Conservation (phyloP, 768 basidiomycete species). For the Phlegmacium glaucopus region DNA sequence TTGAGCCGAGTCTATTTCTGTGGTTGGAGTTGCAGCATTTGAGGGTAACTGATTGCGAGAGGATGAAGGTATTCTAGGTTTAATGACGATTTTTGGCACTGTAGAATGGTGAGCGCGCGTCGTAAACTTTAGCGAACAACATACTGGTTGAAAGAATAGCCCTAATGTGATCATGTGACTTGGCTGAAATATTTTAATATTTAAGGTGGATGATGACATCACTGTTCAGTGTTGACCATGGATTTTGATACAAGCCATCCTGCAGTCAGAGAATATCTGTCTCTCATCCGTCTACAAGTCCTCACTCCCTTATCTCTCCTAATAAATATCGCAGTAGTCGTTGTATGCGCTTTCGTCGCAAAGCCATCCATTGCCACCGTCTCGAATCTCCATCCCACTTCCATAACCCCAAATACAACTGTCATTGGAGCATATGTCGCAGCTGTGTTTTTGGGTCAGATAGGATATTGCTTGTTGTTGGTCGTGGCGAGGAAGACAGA, state of each 20-base stretch:
- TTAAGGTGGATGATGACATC: too few relatives aligned
- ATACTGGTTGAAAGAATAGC: too few relatives aligned
- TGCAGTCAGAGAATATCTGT: slow-evolving; percentile 60
- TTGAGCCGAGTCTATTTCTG: slow-evolving; percentile 25
- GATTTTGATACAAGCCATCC: slow-evolving; percentile 59
- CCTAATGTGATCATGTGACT: too few relatives aligned
- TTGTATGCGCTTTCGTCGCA: slow-evolving; percentile 67
- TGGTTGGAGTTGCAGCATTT: slow-evolving; percentile 16
- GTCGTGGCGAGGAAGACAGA: slow-evolving; percentile 68
- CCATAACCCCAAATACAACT: slow-evolving; percentile 64
- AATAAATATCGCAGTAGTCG: slow-evolving; percentile 69
- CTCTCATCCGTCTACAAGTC: slow-evolving; percentile 78
- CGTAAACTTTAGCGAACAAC: too few relatives aligned
- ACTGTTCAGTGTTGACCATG: slow-evolving; percentile 31
- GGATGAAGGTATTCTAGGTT: slow-evolving; percentile 31
- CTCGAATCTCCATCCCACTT: slow-evolving; percentile 52
- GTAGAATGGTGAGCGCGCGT: slow-evolving; percentile 4
- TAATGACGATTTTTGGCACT: slow-evolving; percentile 49
- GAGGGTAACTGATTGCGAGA: slow-evolving; percentile 17
- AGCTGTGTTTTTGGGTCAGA: slow-evolving; percentile 58
- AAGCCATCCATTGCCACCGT: slow-evolving; percentile 60
- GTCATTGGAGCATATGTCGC: slow-evolving; percentile 61
- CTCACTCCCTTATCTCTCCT: slow-evolving; percentile 82
- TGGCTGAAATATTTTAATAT: too few relatives aligned
- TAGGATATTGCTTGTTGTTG: slow-evolving; percentile 83